Base-by-base conservation (phyloP, 1,284 basidiomycete species). In the Wallemia hederae region DNA sequence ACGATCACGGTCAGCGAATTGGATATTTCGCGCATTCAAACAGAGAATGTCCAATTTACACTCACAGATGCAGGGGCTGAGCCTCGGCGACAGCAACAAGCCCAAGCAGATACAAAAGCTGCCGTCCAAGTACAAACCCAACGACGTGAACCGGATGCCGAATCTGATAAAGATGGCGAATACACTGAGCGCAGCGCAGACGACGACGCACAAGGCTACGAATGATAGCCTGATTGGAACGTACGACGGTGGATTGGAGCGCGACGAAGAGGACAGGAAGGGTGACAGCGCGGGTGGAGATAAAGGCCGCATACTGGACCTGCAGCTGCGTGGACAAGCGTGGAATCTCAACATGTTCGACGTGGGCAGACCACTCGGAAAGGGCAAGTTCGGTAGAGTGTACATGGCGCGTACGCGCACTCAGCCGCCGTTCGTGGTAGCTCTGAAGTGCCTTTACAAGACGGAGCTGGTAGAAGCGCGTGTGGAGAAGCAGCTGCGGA, bases 381-480 rank as follows among this genome's bases (percentile, higher is more conserved):
- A 98, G 70, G 94, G 94, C 63, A 97, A 97, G 73, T 99, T 98
- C 66, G 94, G 94, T 0, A 85, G 90, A 0, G 94, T 99, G 26
- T 98, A 98, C 76, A 90, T 98, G 80, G 90, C 94, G 49, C 81
- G 92, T 59, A 98, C 94, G 1, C 90, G 89, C 68, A 71, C 75
- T 61, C 78, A 82, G 63, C 86, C 87, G 0, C 80, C 81, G 63
- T 98, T 90, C 74, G 94, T 97, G 68, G 80, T 98, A 66, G 94
- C 92, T 9, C 80, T 98, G 71, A 98, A 98, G 73, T 91, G 87
- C 65, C 76, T 97, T 62, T 94, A 96, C 77, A 99, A 99, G 74
- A 83, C 85, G 60, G 92, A 98, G 72, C 83, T 97, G 66, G 79
- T 96, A 61, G 77, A 84, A 66, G 81, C 80, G 62, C 80, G 80